phyloP scores from a whole-genome alignment of 495 filamentous ascomycete species.

The Cladorrhinum samala region DNA sequence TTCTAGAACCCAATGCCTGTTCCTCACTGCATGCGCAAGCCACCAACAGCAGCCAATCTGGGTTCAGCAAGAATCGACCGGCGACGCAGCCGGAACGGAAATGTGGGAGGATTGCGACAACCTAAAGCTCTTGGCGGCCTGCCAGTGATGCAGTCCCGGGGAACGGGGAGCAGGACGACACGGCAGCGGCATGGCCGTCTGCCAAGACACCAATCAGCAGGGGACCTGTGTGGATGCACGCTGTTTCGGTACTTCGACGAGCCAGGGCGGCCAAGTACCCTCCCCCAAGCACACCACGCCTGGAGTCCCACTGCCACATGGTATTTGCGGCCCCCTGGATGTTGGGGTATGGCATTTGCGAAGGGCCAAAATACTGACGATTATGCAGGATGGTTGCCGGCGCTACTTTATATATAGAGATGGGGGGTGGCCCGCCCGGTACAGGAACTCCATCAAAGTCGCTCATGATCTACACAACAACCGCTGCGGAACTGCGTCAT shows the following conservation, averaged over 20 bases:
- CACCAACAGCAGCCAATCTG: background rate
- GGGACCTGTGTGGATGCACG: background rate
- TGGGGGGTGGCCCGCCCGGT: background rate
- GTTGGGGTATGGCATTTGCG: too few relatives aligned
- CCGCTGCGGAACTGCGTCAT: background rate
- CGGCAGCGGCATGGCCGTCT: conserved; percentile 1
- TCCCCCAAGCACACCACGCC: background rate
- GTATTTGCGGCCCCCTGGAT: too few relatives aligned
- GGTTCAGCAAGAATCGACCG: background rate
- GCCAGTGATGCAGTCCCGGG: background rate
- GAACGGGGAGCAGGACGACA: background rate
- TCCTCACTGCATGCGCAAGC: background rate
- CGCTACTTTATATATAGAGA: background rate
- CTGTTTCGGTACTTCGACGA: background rate
- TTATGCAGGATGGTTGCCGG: too few relatives aligned
- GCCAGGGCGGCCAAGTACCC: background rate
- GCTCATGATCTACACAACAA: background rate
- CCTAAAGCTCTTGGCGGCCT: conserved; percentile 2
- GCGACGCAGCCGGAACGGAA: background rate
- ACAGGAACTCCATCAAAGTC: background rate
- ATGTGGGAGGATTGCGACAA: background rate
- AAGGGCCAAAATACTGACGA: too few relatives aligned
- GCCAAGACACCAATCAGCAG: background rate
- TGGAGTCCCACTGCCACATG: too few relatives aligned
- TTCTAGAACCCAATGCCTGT: background rate